A percentile compares a stretch with the other conserved stretches of the same genome.
Conservation (phyloP, 495 filamentous ascomycete species). For the Oidiodendron maius region DNA sequence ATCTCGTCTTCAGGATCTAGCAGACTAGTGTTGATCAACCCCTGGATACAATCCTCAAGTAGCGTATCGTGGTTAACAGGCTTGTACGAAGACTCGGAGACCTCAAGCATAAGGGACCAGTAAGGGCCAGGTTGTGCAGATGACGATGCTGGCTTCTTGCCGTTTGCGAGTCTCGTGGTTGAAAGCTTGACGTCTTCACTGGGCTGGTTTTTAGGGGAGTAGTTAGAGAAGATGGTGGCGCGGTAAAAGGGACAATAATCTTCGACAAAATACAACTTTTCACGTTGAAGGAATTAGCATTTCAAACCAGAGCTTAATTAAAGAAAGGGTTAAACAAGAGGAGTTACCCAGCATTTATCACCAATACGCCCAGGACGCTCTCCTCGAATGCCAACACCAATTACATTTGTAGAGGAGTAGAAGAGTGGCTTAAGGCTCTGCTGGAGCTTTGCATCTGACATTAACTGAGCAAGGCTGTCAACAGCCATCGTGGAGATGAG, state of each 20-base stretch:
- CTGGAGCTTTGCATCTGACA: constrained; percentile 79
- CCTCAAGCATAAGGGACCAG: constrained; percentile 99
- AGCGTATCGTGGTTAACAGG: constrained; percentile 78
- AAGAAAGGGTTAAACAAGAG: too few relatives aligned
- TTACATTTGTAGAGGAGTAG: constrained; percentile 96
- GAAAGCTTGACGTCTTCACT: constrained; percentile 74
- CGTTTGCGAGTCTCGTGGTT: constrained; percentile 78
- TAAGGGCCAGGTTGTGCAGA: constrained; percentile 82
- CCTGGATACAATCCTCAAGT: constrained; percentile 85
- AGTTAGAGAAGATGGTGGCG: constrained; percentile 99
- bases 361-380: constrained; percentile 91
- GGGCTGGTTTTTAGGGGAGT: constrained; percentile 98
- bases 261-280: constrained; percentile 95
- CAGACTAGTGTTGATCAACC: constrained; percentile 95
- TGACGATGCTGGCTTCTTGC: constrained; percentile 63
- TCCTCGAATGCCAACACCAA: constrained; percentile 92
- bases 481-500: constrained; percentile 96
- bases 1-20: constrained; percentile 87
- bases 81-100: constrained; percentile 95
- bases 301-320: background rate
- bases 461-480: constrained; percentile 78
- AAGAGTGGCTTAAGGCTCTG: constrained; percentile 84
- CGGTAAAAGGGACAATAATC: constrained; percentile 99
- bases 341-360: constrained; percentile 94
- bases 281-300: constrained; percentile 15